Evolutionary conservation across 306 rosid genomes (phyloP), one percentile per base, ranked within the genome.

Genomic region (Vigna unguiculata): DNA sequence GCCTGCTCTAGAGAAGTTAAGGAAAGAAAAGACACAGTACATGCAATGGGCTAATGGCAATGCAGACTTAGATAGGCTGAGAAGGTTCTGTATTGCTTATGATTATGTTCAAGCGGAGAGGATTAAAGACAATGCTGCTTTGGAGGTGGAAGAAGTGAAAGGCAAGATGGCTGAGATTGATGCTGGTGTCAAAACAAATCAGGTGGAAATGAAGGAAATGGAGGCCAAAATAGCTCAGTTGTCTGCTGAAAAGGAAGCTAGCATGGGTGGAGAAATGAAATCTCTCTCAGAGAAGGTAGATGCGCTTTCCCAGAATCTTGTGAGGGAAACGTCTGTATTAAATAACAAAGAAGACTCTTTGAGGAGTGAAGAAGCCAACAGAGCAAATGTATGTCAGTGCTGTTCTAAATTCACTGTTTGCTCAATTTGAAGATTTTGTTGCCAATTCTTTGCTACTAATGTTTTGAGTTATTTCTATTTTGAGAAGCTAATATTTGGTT

Each of bases 21-120:
- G 99, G 87, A 92, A 86, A 84, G 99, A 95, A 87, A 85, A 95
- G 85, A 84, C 84, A 4, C 99, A 92, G 65, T 92, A 95, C 76
- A 95, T 95, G 99, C 97, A 92, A 69, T 95, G 97, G 99, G 93
- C 99, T 20, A 95, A 92, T 87, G 97, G 99, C 22, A 90, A 87
- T 81, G 92, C 99, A 16, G 99, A 95, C 41, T 88, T 95, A 78
- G 99, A 95, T 86, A 86, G 93, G 80, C 83, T 95, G 54, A 89
- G 88, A 75, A 90, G 98, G 78, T 95, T 90, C 78, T 92, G 97
- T 82, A 68, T 92, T 78, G 97, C 98, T 61, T 87, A 76, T 57
- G 97, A 95, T 69, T 95, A 80, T 82, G 90, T 88, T 74, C 93
- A 87, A 78, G 97, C 97, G 0, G 92, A 92, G 81, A 84, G 91